These are phyloP conservation scores for Suhomyces vadensis DNA, from an alignment of 805 yeast genomes.

Conservation along the genomic window DNA sequence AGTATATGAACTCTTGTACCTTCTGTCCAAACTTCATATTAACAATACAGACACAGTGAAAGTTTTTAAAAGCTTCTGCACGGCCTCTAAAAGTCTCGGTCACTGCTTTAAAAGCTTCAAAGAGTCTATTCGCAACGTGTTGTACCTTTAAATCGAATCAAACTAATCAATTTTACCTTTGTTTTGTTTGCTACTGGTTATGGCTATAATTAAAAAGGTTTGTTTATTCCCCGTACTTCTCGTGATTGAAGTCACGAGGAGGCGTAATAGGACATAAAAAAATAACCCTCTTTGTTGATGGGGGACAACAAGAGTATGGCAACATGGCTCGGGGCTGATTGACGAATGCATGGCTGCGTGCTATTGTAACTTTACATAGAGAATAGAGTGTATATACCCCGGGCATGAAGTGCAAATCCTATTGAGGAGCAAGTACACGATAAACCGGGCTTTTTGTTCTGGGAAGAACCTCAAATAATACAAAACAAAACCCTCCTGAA, in stretches of 20 bases:
- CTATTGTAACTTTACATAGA: background rate
- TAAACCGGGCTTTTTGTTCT: conserved; percentile 45
- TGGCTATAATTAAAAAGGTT: background rate
- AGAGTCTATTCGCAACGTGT: background rate
- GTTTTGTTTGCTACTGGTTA: background rate
- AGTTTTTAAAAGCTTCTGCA: background rate
- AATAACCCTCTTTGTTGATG: background rate
- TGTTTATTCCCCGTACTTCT: conserved; percentile 2
- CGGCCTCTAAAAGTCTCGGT: background rate
- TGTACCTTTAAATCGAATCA: background rate
- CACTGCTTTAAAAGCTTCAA: background rate
- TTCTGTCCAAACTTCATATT: conserved; percentile 34
- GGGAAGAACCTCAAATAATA: conserved; percentile 31
- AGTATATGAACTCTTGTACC: conserved; percentile 60
- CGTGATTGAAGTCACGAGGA: background rate
- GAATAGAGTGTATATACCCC: conserved; percentile 25
- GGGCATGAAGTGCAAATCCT: conserved; percentile 52
- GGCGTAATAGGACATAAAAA: background rate
- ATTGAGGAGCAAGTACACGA: conserved; percentile 44
- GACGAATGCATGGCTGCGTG: background rate
- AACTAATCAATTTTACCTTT: background rate
- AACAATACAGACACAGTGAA: background rate
- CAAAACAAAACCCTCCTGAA: conserved; percentile 31
- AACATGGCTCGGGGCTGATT: too few species aligned
- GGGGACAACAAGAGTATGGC: too few species aligned